phyloP scores from a whole-genome alignment of 306 rosid species.

The Castanospermum australe region DNA sequence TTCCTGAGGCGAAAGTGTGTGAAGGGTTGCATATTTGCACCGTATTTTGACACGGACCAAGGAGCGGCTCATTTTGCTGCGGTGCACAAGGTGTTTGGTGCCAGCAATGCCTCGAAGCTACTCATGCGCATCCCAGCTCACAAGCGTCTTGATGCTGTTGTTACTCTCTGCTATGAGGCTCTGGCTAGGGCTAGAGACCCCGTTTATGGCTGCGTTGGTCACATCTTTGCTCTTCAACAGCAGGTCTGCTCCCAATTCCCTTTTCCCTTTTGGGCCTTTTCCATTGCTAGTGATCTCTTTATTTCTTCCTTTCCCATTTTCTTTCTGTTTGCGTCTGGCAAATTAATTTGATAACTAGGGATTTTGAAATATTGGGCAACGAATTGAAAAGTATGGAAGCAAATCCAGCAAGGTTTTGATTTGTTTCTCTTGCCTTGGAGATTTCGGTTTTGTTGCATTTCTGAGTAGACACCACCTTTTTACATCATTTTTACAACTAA shows the following conservation, averaged over 20 bases:
- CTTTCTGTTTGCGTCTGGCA: not conserved
- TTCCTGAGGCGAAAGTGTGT: conserved; percentile 79
- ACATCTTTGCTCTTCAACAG: conserved; percentile 84
- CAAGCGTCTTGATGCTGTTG: conserved; percentile 72
- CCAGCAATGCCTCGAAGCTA: conserved; percentile 92
- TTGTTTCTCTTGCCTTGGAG: not conserved
- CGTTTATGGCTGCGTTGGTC: conserved; percentile 79
- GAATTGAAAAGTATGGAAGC: not conserved
- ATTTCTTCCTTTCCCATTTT: not conserved
- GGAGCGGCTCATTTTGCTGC: conserved; percentile 92
- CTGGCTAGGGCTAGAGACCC: conserved; percentile 83
- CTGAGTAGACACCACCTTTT: not conserved
- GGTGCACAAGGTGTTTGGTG: conserved; percentile 94
- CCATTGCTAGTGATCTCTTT: not conserved
- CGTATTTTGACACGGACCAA: conserved; percentile 81
- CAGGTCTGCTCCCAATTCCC: conserved; percentile 45
- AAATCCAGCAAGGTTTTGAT: not conserved
- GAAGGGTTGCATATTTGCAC: conserved; percentile 84
- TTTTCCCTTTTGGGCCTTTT: not conserved
- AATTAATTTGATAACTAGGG: not conserved
- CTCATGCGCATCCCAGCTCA: conserved; percentile 62
- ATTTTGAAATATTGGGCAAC: not conserved
- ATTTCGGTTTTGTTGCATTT: not conserved
- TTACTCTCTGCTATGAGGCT: conserved; percentile 85
- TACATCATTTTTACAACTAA: not conserved